Base-by-base conservation (phyloP, 768 basidiomycete species). In the Trametes meyenii region DNA sequence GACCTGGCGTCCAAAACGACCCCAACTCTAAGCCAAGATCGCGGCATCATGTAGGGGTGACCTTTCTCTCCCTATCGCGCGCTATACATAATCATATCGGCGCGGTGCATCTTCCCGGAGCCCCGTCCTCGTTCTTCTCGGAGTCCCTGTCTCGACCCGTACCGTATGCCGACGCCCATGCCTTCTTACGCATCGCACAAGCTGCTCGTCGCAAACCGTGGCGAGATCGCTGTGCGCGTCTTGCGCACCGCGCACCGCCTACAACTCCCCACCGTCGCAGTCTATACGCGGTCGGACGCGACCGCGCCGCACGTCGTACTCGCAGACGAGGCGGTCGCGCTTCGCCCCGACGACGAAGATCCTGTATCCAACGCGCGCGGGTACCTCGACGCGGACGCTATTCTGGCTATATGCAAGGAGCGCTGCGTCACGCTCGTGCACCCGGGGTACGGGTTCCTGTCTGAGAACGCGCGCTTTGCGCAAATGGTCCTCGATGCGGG, bases 161-260 rank as follows among this genome's bases (percentile, higher is more conserved):
- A 16, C 35, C 3, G n/a, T 13, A 54, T 49, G 45, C 16, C 50
- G 14, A 21, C 26, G 13, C 23, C 49, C 1, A 17, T 21, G 21
- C 21, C 48, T 3, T 24, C 45, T 7, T 46, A 43, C 49, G 29
- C 38, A 10, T 21, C 50, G 26, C 80, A 84, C 63, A 85, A 81
- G 62, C 75, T 88, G 0, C 79, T 89, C 61, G 75, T 90, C 61
- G 86, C 86, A 19, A 89, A 90, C 70, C 83, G 88, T 24, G 88
- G 88, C 43, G 88, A 90, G 71, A 89, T 90, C 53, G 87, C 87
- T 10, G 76, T 85, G 14, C 83, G 88, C 10, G 80, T 89, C 64
- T 74, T 89, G 24, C 80, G 78, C 52, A 83, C 86, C 0, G 85
- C 85, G 2, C 78, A 78, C 50, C 71, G 71, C 26, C 77, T 87